Base-by-base conservation (phyloP, 192 early-diverging fungal species). In the Borealophlyctis nickersoniae region DNA sequence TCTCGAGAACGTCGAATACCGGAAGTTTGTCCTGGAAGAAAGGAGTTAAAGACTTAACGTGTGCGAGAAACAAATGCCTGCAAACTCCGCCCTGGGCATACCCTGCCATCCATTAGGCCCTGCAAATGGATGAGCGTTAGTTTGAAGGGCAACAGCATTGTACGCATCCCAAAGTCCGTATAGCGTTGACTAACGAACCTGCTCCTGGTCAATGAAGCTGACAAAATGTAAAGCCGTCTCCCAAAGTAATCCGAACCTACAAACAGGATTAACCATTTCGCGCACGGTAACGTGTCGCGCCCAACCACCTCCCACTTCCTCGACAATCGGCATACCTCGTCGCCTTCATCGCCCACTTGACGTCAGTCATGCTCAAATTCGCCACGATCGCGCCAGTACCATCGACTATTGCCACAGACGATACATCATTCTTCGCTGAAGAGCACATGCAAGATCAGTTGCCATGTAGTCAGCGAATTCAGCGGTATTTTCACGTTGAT, bases 1-100 rank as follows among this genome's bases (percentile, higher is more conserved):
- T 82, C 14, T 84, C 76, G 14, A 84, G 76, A 0, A 91, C 90
- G 49, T 89, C 86, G 68, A 93, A 88, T 7, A 93, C 87, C 0
- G 92, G 88, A 23, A 80, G 67, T 24, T 81, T 79, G 61, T 88
- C 87, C 79, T 86, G 58, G 48, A 5, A 19, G n/a, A 63, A 45
- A 14, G 0, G 23, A 0, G 16, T 27, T 65, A 9, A 66, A 36
- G 23, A 65, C 51, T 49, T 65, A 28, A 30, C 26, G 5, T 26
- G 4, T 3, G 24, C 33, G 31, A 13, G 13, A 58, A 0, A 71
- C 67, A 31, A 56, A 62, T 56, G 7, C 39, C 39, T 45, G 39
- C 39, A 7, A 45, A 45, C 39, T 13, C 19, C n/a, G 7, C 39
- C 39, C 39, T 45, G 39, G 9, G 39, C 39, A 45, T 13, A 86